Conservation (phyloP, 768 basidiomycete species). For the Podaxis sp. region DNA sequence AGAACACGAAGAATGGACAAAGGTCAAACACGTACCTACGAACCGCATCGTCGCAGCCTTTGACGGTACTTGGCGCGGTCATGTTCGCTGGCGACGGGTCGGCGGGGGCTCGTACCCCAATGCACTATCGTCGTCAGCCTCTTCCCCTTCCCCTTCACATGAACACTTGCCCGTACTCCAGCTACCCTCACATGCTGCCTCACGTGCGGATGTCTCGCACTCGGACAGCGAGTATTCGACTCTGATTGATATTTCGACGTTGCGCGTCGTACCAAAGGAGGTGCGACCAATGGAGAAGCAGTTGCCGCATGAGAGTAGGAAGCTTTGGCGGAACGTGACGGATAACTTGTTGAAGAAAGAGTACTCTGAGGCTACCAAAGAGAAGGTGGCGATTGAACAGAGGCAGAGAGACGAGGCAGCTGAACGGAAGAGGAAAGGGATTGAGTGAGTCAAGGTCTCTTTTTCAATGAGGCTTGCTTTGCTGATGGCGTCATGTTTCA, state of each 20-base stretch:
- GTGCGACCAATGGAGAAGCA: constrained; percentile 85
- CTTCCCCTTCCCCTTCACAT: constrained; percentile 50
- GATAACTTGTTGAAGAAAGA: constrained; percentile 75
- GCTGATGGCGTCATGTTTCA: constrained; percentile 23
- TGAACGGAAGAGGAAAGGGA: constrained; percentile 79
- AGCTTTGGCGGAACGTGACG: constrained; percentile 87
- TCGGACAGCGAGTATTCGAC: constrained; percentile 57
- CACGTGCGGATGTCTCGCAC: constrained; percentile 43
- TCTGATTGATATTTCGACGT: constrained; percentile 73
- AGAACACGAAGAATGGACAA: constrained; percentile 71
- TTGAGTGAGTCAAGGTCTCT: constrained; percentile 56
- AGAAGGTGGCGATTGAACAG: constrained; percentile 93
- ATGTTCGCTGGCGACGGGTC: constrained; percentile 76
- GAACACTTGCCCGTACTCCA: constrained; percentile 36
- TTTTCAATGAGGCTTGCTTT: constrained; percentile 2
- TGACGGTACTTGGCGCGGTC: constrained; percentile 86
- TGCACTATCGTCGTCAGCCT: constrained; percentile 40
- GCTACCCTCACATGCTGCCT: constrained; percentile 37
- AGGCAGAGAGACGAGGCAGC: constrained; percentile 86
- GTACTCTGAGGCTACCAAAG: constrained; percentile 86
- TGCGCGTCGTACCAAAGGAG: constrained; percentile 75
- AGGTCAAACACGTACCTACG: constrained; percentile 87
- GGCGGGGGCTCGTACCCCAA: constrained; percentile 44
- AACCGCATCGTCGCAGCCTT: constrained; percentile 76
- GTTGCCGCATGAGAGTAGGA: constrained; percentile 76